phyloP scores from a whole-genome alignment of 1,284 basidiomycete species.

The Abortiporus biennis region DNA sequence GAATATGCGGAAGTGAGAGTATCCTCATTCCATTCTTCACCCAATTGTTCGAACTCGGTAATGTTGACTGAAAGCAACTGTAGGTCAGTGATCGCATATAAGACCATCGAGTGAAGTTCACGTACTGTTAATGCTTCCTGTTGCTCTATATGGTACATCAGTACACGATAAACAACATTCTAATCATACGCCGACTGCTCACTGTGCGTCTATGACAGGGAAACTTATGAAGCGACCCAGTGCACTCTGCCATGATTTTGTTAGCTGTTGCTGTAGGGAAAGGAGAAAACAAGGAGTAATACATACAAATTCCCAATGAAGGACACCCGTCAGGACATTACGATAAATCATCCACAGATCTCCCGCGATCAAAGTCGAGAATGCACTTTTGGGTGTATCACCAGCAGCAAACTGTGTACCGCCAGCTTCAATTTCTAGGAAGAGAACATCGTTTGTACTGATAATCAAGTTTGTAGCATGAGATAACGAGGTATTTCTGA shows the following conservation, averaged over 20 bases:
- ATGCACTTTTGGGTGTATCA: slow-evolving; percentile 32
- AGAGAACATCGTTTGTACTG: slow-evolving; percentile 46
- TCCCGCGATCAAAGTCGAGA: slow-evolving; percentile 44
- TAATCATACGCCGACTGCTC: slow-evolving; percentile 16
- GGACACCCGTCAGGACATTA: slow-evolving; percentile 45
- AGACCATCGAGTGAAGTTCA: background rate
- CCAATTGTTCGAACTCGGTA: slow-evolving; percentile 45
- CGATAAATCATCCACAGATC: slow-evolving; percentile 63
- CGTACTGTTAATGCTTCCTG: slow-evolving; percentile 39
- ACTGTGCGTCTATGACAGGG: slow-evolving; percentile 54
- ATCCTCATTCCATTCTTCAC: slow-evolving; percentile 42
- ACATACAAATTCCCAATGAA: slow-evolving; percentile 66
- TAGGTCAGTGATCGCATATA: background rate
- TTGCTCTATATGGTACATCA: slow-evolving; percentile 34
- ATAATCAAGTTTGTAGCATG: background rate
- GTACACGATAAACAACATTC: background rate
- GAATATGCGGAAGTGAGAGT: slow-evolving; percentile 35
- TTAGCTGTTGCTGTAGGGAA: slow-evolving; percentile 1
- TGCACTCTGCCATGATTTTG: slow-evolving; percentile 36
- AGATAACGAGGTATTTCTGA: too few species aligned
- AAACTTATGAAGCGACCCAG: slow-evolving; percentile 60
- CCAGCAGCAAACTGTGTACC: slow-evolving; percentile 46
- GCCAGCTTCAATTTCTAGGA: slow-evolving; percentile 44
- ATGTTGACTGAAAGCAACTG: slow-evolving; percentile 33
- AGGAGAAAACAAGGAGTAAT: background rate